These are phyloP conservation scores for Backusella circina DNA, from an alignment of 192 early-diverging fungal species.

Conservation along the genomic window DNA sequence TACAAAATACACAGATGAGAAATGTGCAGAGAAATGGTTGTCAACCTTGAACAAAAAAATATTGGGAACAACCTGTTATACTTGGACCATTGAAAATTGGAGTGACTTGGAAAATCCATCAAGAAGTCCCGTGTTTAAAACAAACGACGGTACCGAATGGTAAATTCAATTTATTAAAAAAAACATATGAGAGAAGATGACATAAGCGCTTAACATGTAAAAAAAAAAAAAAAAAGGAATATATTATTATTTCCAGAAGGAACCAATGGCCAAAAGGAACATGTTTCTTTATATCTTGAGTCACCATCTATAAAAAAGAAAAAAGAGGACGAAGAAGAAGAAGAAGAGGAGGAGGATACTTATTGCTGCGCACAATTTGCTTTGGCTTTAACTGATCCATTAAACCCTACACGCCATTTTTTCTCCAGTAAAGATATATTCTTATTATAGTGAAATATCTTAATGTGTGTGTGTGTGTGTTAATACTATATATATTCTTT, in stretches of 20 bases:
- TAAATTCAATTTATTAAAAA: neutral
- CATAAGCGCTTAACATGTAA: neutral
- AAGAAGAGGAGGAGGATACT: constrained; percentile 54
- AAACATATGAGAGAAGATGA: neutral
- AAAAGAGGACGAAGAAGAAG: constrained; percentile 37
- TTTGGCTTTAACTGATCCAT: constrained; percentile 69
- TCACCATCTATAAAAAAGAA: constrained; percentile 57
- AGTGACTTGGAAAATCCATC: neutral
- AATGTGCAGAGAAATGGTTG: neutral
- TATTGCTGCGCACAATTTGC: constrained; percentile 83
- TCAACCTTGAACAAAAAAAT: neutral
- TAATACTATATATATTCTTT: neutral
- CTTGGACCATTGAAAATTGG: neutral
- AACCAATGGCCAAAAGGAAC: constrained; percentile 60
- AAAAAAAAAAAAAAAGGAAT: constrained; percentile 51
- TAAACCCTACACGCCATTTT: constrained; percentile 54
- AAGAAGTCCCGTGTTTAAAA: neutral
- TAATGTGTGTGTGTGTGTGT: too few relatives aligned
- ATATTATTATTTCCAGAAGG: constrained; percentile 90
- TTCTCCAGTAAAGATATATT: constrained; percentile 30
- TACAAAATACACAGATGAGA: neutral
- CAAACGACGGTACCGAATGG: neutral
- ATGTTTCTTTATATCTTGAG: constrained; percentile 81
- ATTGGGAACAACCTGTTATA: neutral
- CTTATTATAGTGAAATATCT: too few relatives aligned